Evolutionary conservation across 2,329 filamentous ascomycete genomes (phyloP).

Genomic region (Aspergillus sp.): DNA sequence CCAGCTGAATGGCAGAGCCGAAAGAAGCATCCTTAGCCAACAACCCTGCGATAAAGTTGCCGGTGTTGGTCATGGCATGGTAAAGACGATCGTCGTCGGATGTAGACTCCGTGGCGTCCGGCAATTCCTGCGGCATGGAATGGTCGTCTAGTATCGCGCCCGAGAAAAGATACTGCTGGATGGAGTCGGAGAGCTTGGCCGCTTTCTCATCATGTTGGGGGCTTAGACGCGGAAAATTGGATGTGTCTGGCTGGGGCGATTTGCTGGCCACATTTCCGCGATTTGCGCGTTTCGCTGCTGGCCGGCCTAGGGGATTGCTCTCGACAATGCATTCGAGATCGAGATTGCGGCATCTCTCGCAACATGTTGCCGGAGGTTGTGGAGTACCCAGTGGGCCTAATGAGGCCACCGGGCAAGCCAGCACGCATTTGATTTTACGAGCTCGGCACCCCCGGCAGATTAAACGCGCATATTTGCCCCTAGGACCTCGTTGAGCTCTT

Average conservation of each 20-base stretch:
- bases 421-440: conserved; percentile 24
- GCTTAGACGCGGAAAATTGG: background rate
- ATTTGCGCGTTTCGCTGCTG: conserved; percentile 11
- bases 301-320: conserved; percentile 16
- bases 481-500: background rate
- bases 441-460: conserved; percentile 23
- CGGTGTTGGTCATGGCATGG: conserved; percentile 11
- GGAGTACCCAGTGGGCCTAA: conserved; percentile 10
- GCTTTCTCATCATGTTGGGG: background rate
- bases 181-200: background rate
- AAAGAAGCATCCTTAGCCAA: conserved; percentile 15
- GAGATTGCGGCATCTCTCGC: conserved; percentile 22
- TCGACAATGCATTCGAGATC: conserved; percentile 22
- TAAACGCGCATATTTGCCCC: conserved; percentile 20
- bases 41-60: conserved; percentile 13
- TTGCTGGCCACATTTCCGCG: background rate
- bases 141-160: background rate
- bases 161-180: background rate
- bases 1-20: conserved; percentile 6
- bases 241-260: background rate
- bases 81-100: conserved; percentile 10
- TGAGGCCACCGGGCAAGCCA: conserved; percentile 9
- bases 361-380: conserved; percentile 13
- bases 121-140: background rate
- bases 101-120: background rate